phyloP scores from a whole-genome alignment of 805 yeast species.

The Candida fluviatilis region DNA sequence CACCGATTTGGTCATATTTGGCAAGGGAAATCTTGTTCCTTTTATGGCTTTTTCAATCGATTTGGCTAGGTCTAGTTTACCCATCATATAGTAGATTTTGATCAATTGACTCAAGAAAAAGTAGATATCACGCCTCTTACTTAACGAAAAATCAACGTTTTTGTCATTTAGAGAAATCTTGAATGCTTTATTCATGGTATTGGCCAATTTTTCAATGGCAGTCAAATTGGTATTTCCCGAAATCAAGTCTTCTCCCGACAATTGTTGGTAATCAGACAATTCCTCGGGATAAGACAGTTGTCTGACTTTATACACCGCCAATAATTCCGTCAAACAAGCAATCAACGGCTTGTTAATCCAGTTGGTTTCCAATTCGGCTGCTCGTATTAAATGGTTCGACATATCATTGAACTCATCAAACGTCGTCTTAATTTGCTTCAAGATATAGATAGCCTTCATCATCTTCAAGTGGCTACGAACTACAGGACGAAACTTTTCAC shows the following conservation, averaged over 20 bases:
- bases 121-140: conserved; percentile 64
- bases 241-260: conserved; percentile 13
- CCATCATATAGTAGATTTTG: conserved; percentile 61
- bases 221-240: conserved; percentile 17
- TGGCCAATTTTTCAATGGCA: conserved; percentile 50
- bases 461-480: conserved; percentile 28
- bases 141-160: conserved; percentile 42
- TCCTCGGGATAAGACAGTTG: conserved; percentile 25
- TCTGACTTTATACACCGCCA: conserved; percentile 35
- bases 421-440: conserved; percentile 29
- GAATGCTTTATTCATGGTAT: conserved; percentile 67
- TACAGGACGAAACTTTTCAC: conserved; percentile 34
- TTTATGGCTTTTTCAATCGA: conserved; percentile 67
- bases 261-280: conserved; percentile 8
- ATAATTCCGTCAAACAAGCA: conserved; percentile 36
- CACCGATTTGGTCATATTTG: conserved; percentile 40
- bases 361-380: conserved; percentile 47
- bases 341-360: conserved; percentile 50
- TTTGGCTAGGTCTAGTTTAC: conserved; percentile 68
- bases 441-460: conserved; percentile 29
- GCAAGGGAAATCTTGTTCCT: conserved; percentile 51
- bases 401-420: conserved; percentile 36
- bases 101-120: conserved; percentile 68
- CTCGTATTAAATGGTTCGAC: conserved; percentile 45
- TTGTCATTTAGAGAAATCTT: conserved; percentile 78